phyloP scores from a whole-genome alignment of 768 basidiomycete species.

The Hypholoma fasciculare region DNA sequence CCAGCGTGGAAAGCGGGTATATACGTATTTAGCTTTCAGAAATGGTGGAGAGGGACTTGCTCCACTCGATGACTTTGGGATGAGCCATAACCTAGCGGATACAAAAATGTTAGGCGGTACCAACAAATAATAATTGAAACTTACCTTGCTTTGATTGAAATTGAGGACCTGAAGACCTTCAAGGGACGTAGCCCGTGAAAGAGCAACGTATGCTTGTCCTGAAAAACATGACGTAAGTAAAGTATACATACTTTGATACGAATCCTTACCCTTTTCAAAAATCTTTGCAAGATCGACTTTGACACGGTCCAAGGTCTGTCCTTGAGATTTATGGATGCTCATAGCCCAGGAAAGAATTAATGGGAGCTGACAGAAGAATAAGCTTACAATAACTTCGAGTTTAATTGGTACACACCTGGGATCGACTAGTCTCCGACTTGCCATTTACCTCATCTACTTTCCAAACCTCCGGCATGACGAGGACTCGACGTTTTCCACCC shows the following conservation, averaged over 20 bases:
- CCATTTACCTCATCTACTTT: constrained; percentile 89
- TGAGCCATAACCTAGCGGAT: background rate
- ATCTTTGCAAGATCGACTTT: constrained; percentile 92
- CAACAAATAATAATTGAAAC: constrained; percentile 7
- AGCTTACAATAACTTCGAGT: background rate
- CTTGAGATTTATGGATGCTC: constrained; percentile 98
- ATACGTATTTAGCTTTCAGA: background rate
- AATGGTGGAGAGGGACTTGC: constrained; percentile 1
- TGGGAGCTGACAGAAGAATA: constrained; percentile 54
- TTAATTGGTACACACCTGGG: constrained; percentile 56
- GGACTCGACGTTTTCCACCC: constrained; percentile 48
- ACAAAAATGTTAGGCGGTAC: background rate
- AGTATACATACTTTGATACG: too few species aligned
- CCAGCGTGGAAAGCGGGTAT: background rate
- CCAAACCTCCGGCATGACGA: constrained; percentile 75
- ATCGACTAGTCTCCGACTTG: constrained; percentile 76
- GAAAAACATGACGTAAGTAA: background rate
- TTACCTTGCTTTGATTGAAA: constrained; percentile 74
- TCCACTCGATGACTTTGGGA: constrained; percentile 1
- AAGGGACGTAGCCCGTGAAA: constrained; percentile 85
- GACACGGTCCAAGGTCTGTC: constrained; percentile 93
- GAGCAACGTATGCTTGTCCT: constrained; percentile 92
- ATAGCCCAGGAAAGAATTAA: constrained; percentile 95
- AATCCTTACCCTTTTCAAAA: constrained; percentile 78
- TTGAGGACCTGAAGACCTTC: constrained; percentile 84